Percentiles rank a stretch among this genome's conserved stretches.
Conservation (phyloP, 2,329 filamentous ascomycete species). For the Aspergillus quadrilineatus region DNA sequence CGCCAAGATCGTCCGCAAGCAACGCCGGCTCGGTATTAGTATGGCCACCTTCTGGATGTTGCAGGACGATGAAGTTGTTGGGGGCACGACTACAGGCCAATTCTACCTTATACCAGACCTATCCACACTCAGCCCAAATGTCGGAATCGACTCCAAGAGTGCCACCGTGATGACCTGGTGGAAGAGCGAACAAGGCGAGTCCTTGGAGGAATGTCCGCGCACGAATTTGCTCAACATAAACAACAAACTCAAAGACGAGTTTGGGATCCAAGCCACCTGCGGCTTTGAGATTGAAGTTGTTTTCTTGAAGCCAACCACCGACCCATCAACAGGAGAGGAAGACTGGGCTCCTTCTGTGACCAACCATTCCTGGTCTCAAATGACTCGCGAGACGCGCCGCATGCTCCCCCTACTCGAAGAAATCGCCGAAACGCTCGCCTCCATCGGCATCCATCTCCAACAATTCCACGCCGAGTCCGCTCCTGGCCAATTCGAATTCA, state of each 20-base stretch:
- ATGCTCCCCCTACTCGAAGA: conserved; percentile 63
- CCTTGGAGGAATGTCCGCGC: conserved; percentile 63
- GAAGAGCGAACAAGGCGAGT: conserved; percentile 54
- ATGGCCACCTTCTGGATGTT: conserved; percentile 65
- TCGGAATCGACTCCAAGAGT: conserved; percentile 55
- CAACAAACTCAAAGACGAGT: conserved; percentile 52
- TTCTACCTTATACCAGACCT: conserved; percentile 68
- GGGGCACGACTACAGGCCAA: conserved; percentile 60
- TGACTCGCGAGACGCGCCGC: conserved; percentile 59
- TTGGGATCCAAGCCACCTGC: conserved; percentile 60
- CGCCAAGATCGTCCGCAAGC: conserved; percentile 46
- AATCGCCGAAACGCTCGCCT: conserved; percentile 61
- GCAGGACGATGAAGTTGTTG: conserved; percentile 62
- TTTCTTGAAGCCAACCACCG: conserved; percentile 57
- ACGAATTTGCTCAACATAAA: conserved; percentile 59
- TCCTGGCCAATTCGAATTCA: conserved; percentile 73
- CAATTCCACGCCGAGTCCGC: conserved; percentile 74
- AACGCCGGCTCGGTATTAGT: conserved; percentile 60
- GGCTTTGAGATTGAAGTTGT: conserved; percentile 84
- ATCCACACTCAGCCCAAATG: conserved; percentile 59
- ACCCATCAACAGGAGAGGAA: conserved; percentile 26
- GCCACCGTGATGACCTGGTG: conserved; percentile 69
- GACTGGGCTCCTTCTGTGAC: conserved; percentile 52
- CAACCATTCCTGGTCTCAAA: conserved; percentile 70
- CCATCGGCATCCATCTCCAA: conserved; percentile 65